Percentiles rank a stretch among this genome's conserved stretches.
phyloP scores from a whole-genome alignment of 257 asterid genomes.

The Oldenlandia corymbosa region DNA sequence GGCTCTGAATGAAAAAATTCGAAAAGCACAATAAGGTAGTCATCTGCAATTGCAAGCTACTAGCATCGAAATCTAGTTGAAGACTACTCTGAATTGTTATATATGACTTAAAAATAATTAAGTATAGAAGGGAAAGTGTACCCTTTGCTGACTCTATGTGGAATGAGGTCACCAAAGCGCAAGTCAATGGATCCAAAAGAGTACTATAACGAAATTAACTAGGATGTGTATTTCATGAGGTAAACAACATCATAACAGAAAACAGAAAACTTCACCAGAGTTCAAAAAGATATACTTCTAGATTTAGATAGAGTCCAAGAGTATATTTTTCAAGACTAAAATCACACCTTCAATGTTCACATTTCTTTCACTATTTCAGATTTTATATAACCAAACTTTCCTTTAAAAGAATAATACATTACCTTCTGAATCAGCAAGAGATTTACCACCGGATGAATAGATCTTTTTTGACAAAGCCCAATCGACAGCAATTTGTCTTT shows the following conservation, averaged over 20 bases:
- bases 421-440: constrained; percentile 46
- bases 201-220: not conserved
- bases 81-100: not conserved
- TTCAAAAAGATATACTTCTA: not conserved
- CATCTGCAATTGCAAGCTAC: not conserved
- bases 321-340: not conserved
- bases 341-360: not conserved
- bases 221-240: not conserved
- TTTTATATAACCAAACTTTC: not conserved
- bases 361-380: not conserved
- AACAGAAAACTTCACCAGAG: not conserved
- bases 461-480: constrained; percentile 85
- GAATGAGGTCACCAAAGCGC: not conserved
- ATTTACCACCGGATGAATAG: constrained; percentile 49
- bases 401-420: constrained; percentile 24
- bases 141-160: not conserved
- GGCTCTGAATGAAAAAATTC: not conserved
- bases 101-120: too few species aligned
- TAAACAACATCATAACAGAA: not conserved
- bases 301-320: not conserved
- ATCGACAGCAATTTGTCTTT: constrained; percentile 87
- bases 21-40: not conserved
- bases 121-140: not conserved
- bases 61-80: not conserved
- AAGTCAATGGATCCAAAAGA: not conserved